Evolutionary conservation across 1,284 basidiomycete genomes (phyloP).

Genomic region (Tilletia caries): DNA sequence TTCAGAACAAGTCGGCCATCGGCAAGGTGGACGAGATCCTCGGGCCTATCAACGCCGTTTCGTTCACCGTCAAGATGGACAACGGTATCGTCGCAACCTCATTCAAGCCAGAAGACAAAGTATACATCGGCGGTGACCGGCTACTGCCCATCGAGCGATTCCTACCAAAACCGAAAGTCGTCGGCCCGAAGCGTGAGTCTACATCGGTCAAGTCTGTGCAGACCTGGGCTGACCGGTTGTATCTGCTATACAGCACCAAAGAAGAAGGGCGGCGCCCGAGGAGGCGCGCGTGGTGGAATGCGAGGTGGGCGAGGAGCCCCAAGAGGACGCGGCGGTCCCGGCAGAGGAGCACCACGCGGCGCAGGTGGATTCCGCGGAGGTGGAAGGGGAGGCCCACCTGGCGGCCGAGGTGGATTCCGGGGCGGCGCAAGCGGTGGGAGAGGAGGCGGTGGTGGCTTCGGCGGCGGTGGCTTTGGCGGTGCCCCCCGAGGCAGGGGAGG

Average conservation of each 20-base stretch:
- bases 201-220: too few relatives aligned
- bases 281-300: conserved; percentile 19
- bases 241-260: conserved; percentile 16
- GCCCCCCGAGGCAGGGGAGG: conserved; percentile 25
- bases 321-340: conserved; percentile 15
- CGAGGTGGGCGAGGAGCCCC: conserved; percentile 15
- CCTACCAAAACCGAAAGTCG: conserved; percentile 85
- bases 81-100: conserved; percentile 91
- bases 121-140: conserved; percentile 94
- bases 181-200: conserved; percentile 31
- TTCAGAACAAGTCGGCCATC: conserved; percentile 93
- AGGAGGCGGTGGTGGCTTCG: conserved; percentile 17
- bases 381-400: conserved; percentile 20
- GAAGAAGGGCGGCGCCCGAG: conserved; percentile 19
- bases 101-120: conserved; percentile 97
- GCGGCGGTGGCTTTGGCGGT: conserved; percentile 23
- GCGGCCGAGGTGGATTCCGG: conserved; percentile 17
- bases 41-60: conserved; percentile 97
- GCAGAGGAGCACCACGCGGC: conserved; percentile 21
- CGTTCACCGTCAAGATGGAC: conserved; percentile 96
- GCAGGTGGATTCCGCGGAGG: conserved; percentile 31
- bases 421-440: conserved; percentile 20
- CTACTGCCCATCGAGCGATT: conserved; percentile 94
- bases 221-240: neutral
- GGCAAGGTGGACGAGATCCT: conserved; percentile 96